Conservation (phyloP, 345 rosid genomes). For the Anastatica hierochuntica region DNA sequence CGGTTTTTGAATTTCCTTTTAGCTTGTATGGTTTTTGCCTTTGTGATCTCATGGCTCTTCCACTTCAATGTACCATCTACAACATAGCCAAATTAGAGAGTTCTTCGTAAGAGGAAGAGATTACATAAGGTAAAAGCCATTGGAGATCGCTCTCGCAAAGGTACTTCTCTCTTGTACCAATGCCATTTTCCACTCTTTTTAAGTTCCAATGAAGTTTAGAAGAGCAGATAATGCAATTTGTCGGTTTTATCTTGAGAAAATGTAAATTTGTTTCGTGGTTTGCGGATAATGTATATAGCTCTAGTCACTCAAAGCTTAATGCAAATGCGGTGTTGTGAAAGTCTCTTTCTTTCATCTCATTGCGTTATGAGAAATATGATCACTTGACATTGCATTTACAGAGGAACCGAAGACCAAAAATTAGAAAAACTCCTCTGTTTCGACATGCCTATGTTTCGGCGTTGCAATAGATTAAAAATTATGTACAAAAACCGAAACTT, state of each 20-base stretch:
- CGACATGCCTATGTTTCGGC: conserved; percentile 16
- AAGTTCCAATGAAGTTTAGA: conserved; percentile 6
- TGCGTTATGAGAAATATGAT: conserved; percentile 9
- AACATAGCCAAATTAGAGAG: not conserved
- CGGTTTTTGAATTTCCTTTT: conserved; percentile 78
- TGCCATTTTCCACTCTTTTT: conserved; percentile 7
- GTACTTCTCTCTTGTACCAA: conserved; percentile 15
- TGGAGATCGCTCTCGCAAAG: too few relatives aligned
- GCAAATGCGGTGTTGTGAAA: conserved; percentile 16
- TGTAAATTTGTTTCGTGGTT: conserved; percentile 17
- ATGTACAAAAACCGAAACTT: conserved; percentile 27
- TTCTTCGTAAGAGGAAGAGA: too few relatives aligned
- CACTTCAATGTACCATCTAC: conserved; percentile 73
- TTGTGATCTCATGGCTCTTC: conserved; percentile 90
- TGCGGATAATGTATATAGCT: conserved; percentile 26
- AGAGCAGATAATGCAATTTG: conserved; percentile 5
- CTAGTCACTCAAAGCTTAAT: conserved; percentile 22
- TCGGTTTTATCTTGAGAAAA: not conserved
- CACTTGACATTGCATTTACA: conserved; percentile 17
- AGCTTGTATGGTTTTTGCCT: conserved; percentile 90
- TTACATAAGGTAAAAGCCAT: too few relatives aligned
- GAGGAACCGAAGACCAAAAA: not conserved
- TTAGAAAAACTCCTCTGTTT: conserved; percentile 12
- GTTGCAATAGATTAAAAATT: conserved; percentile 15
- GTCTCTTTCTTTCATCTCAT: conserved; percentile 17